Evolutionary conservation across 495 filamentous ascomycete genomes (phyloP), one percentile per base, ranked within the genome.

Genomic region (Poronia punctata): DNA sequence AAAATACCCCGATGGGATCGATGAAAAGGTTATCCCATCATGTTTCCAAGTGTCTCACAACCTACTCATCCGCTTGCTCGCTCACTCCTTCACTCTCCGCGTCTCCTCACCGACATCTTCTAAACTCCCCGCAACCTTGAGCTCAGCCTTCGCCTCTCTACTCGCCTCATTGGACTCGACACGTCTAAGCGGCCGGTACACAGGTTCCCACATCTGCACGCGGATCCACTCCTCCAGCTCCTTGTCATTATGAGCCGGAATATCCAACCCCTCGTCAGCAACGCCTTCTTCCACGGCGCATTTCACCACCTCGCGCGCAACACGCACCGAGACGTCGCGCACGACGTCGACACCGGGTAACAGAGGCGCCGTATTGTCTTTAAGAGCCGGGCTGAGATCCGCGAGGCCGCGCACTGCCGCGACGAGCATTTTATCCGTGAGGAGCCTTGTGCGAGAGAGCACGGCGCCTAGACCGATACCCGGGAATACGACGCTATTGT

Each of bases 141-240:
- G 46, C 60, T 84, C 77, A 0, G 79, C 80, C 62, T 60, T 80
- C 3, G 76, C 82, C 40, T 67, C 51, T 1, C 70, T 56, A 22
- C 65, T 73, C 4, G 78, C 78, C 8, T 49, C 56, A 1, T 60
- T 60, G 5, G 59, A 60, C 18, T 69, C 60, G 2, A 86, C 75
- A 18, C 64, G 64, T 50, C 65, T 73, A 35, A 92, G 54, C 22
- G 76, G 72, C 15, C 84, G 55, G 55, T 94, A 95, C 15, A 57
- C 61, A 2, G 88, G 73, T 45, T 89, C 75, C 88, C 88, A 95
- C 88, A 94, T 95, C 69, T 92, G 88, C 59, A 81, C 82, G 7
- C 75, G 59, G 40, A 94, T 80, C 88, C 88, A 95, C 59, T 84
- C 79, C 35, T 83, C 79, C 30, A 93, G 48, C 3, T 80, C 74